phyloP scores from a whole-genome alignment of 164 flowering plant genomes.

The Malania oleifera region DNA sequence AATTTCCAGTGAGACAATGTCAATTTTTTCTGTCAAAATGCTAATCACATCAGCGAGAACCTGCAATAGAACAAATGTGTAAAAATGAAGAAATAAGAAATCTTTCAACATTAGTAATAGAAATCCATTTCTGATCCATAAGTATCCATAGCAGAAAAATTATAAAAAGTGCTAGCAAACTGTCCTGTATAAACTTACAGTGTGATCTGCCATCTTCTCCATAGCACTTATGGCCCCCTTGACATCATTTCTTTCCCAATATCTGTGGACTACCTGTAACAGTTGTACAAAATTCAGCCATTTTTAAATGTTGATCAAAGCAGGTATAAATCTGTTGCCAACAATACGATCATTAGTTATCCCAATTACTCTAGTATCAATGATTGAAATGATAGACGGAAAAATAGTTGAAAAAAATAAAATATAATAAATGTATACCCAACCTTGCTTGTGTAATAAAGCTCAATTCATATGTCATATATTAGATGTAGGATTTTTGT shows the following conservation, averaged over 20 bases:
- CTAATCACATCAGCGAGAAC: slow-evolving; percentile 80
- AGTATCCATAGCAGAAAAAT: neutral
- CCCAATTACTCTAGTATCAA: no score
- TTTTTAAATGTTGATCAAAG: neutral
- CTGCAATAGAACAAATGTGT: slow-evolving; percentile 29
- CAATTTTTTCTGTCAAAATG: slow-evolving; percentile 58
- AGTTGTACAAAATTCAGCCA: neutral
- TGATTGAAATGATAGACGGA: no score
- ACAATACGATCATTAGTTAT: no score
- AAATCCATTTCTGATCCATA: neutral
- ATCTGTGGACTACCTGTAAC: slow-evolving; percentile 58
- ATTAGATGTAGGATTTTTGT: no score
- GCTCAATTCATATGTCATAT: no score
- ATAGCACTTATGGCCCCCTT: slow-evolving; percentile 70
- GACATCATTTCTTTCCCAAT: slow-evolving; percentile 78
- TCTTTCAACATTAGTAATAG: neutral
- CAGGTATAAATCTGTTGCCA: neutral
- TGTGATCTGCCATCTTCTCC: slow-evolving; percentile 88
- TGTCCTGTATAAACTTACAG: slow-evolving; percentile 39
- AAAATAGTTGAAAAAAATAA: no score
- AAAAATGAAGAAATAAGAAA: neutral
- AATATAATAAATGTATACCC: no score
- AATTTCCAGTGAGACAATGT: slow-evolving; percentile 63
- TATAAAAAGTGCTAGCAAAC: neutral
- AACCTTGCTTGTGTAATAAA: no score